Evolutionary conservation across 139 green algal species (phyloP), one percentile per base, ranked within the genome.

Genomic region (Chlamydomonas sp.): DNA sequence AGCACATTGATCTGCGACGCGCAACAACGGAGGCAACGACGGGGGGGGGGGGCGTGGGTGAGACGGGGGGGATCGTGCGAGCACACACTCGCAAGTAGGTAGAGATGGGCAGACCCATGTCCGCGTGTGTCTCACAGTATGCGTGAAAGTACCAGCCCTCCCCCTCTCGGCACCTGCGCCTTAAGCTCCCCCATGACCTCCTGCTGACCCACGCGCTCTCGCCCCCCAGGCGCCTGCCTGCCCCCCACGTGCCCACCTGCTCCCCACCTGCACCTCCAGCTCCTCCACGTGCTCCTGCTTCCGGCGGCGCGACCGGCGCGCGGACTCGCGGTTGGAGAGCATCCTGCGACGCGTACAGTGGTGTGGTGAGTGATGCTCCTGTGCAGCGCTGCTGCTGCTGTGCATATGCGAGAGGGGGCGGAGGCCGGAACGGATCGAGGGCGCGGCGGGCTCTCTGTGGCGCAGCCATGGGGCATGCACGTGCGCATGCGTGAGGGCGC

Each of bases 271-370:
- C 13, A 13, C 39, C 39, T 50, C 39, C 8, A 50, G 39, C 39
- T 50, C 10, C 39, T 13, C 39, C 39, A 50, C 65, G 69, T 97
- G 91, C 73, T 93, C 89, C 82, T 97, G 91, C 75, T 95, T 95
- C 24, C 91, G 75, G 58, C 81, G 79, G 1, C 91, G 69, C 0
- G 88, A 95, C 6, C 91, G 79, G 33, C 91, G 73, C 3, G 91
- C 91, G 38, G 85, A 93, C 79, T 97, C 91, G 1, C 91, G 79
- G 65, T 97, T 97, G 38, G 80, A 90, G 54, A 96, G 63, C 91
- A 97, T 96, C 65, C 91, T 82, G 76, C 67, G 43, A 2, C 33
- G 28, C 39, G 13, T n/a, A 54, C 43, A 54, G 10, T 13, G 43
- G 43, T 16, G 16, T 16, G 13, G 43, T 16, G 43, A 54, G 43